Conservation (phyloP, 768 basidiomycete genomes). For the Termitomyces sp. region DNA sequence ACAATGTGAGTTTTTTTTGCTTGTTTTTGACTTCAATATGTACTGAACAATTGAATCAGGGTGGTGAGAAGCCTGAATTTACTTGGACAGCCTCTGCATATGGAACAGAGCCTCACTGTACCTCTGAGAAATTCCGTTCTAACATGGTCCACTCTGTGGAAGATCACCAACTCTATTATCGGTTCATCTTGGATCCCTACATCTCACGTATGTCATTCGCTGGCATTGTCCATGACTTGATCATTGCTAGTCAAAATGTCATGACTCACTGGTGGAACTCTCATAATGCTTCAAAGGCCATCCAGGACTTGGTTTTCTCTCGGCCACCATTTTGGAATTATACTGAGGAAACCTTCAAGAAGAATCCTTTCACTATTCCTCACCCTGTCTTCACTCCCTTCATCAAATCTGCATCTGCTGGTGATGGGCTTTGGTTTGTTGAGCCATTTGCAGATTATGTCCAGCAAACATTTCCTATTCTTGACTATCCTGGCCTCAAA, state of each 20-base stretch:
- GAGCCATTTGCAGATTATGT: not conserved
- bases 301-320: not conserved
- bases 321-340: not conserved
- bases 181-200: not conserved
- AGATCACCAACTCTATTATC: too few species aligned
- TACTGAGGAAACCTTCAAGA: not conserved
- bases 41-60: too few species aligned
- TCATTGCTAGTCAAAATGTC: not conserved
- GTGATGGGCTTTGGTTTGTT: not conserved
- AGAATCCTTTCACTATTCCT: too few species aligned
- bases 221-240: not conserved
- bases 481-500: too few species aligned
- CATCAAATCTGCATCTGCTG: not conserved
- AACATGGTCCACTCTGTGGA: not conserved
- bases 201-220: not conserved
- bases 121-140: not conserved
- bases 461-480: fast-evolving
- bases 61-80: too few species aligned
- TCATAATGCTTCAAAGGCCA: not conserved
- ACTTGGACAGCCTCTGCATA: not conserved
- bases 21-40: too few species aligned
- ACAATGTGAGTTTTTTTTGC: too few species aligned
- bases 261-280: not conserved
- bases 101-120: not conserved
- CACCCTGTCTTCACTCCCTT: not conserved